These are phyloP conservation scores for Penicillium sp. DNA, from an alignment of 2,329 filamentous ascomycete genomes.

Conservation along the genomic window DNA sequence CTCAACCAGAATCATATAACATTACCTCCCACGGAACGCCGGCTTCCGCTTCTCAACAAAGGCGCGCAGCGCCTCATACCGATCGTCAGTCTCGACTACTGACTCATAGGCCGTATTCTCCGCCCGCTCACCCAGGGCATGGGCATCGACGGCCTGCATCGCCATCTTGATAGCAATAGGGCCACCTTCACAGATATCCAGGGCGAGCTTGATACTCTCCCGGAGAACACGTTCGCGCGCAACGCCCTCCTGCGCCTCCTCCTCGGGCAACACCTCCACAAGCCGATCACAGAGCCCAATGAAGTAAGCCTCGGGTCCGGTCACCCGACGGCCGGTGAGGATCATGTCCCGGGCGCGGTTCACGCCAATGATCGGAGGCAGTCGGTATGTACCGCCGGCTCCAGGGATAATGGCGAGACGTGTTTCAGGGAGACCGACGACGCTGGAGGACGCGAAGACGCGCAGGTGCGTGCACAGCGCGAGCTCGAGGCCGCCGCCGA, in stretches of 20 bases:
- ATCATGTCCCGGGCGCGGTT: constrained; percentile 84
- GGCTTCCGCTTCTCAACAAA: constrained; percentile 76
- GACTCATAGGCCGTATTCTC: constrained; percentile 85
- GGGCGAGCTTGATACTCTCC: constrained; percentile 73
- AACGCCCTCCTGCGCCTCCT: constrained; percentile 51
- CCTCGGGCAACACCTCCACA: constrained; percentile 67
- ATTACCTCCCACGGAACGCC: constrained; percentile 58
- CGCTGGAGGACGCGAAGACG: constrained; percentile 74
- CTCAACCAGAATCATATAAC: not conserved
- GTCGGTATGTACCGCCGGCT: constrained; percentile 85
- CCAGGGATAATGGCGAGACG: constrained; percentile 91
- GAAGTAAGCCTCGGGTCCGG: constrained; percentile 83
- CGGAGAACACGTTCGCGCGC: constrained; percentile 68
- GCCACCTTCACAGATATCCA: constrained; percentile 84
- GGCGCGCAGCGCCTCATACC: constrained; percentile 80
- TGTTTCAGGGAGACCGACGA: constrained; percentile 84
- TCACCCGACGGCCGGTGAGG: constrained; percentile 81
- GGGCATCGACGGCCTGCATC: constrained; percentile 72
- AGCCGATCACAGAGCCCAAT: constrained; percentile 86
- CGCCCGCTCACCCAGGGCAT: constrained; percentile 62
- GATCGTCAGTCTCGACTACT: constrained; percentile 79
- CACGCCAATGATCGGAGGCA: constrained; percentile 76
- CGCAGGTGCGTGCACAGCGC: constrained; percentile 87
- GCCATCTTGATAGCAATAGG: constrained; percentile 79
- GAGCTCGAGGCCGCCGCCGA: constrained; percentile 91